Evolutionary conservation across 495 filamentous ascomycete species (phyloP).

Genomic region (Rhypophila decipiens): DNA sequence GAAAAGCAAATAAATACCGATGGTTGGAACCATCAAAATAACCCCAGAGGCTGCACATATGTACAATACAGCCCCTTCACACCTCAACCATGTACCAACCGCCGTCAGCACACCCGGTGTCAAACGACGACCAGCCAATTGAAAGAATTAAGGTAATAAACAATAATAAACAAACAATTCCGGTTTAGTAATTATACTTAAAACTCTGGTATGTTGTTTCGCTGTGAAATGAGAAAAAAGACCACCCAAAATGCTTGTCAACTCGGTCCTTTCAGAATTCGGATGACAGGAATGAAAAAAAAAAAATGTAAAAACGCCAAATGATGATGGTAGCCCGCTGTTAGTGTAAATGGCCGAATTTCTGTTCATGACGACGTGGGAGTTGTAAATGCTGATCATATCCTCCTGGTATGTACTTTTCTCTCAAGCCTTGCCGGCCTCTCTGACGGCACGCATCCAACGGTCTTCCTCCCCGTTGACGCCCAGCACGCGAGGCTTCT

Average conservation of each 20-base stretch:
- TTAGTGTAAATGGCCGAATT: conserved; percentile 3
- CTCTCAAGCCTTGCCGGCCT: conserved; percentile 23
- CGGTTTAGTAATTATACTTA: too few species aligned
- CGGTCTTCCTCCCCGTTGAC: conserved; percentile 27
- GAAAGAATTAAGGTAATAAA: conserved; percentile 4
- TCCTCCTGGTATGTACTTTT: neutral
- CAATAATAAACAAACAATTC: conserved; percentile 10
- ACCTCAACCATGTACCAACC: too few species aligned
- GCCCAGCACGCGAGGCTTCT: conserved; percentile 15
- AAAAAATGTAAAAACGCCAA: conserved; percentile 1
- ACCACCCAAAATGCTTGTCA: too few species aligned
- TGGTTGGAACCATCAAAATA: too few species aligned
- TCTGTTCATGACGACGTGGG: conserved; percentile 3
- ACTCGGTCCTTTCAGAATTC: too few species aligned
- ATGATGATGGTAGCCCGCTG: neutral
- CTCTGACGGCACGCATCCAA: conserved; percentile 29
- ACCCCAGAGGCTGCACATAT: too few species aligned
- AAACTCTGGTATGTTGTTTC: too few species aligned
- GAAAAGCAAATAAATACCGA: too few species aligned
- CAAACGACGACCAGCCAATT: neutral
- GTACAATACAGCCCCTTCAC: too few species aligned
- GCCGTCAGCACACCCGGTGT: too few species aligned
- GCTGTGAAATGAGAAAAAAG: too few species aligned
- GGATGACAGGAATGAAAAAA: too few species aligned
- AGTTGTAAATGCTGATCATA: neutral